These are phyloP conservation scores for Dentipellis fragilis DNA, from an alignment of 768 basidiomycete species.

Conservation along the genomic window DNA sequence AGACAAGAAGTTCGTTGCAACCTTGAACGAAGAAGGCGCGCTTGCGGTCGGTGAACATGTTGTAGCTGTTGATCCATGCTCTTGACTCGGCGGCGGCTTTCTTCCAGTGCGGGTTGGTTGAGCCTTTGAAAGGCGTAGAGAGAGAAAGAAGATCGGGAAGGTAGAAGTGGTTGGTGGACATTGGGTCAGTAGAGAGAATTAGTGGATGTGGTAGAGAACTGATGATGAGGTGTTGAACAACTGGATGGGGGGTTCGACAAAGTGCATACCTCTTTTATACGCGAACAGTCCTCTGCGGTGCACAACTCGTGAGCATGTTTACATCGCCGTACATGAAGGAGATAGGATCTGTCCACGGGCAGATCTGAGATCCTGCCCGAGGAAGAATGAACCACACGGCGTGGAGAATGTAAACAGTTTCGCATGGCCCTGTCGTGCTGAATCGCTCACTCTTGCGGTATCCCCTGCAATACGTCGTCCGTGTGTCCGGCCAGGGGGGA, in stretches of 20 bases:
- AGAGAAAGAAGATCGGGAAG: constrained; percentile 48
- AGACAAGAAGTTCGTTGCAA: constrained; percentile 53
- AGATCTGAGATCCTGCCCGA: not conserved
- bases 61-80: constrained; percentile 56
- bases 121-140: constrained; percentile 35
- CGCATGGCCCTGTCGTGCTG: not conserved
- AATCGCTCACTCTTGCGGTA: not conserved
- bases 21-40: constrained; percentile 55
- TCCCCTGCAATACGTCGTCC: not conserved
- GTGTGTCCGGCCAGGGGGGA: too few relatives aligned
- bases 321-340: not conserved
- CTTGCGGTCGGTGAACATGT: constrained; percentile 51
- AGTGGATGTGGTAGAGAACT: not conserved
- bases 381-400: not conserved
- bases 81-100: constrained; percentile 49
- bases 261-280: not conserved
- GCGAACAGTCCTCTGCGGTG: not conserved
- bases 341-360: not conserved
- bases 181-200: not conserved
- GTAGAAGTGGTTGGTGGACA: constrained; percentile 30
- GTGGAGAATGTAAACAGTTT: not conserved
- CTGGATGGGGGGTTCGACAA: not conserved
- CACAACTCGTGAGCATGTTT: not conserved
- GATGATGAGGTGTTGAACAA: not conserved
- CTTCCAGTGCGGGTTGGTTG: constrained; percentile 49